Percentiles rank a stretch among this genome's conserved stretches.
Conservation (phyloP, 768 basidiomycete species). For the Termitomyces sp. region DNA sequence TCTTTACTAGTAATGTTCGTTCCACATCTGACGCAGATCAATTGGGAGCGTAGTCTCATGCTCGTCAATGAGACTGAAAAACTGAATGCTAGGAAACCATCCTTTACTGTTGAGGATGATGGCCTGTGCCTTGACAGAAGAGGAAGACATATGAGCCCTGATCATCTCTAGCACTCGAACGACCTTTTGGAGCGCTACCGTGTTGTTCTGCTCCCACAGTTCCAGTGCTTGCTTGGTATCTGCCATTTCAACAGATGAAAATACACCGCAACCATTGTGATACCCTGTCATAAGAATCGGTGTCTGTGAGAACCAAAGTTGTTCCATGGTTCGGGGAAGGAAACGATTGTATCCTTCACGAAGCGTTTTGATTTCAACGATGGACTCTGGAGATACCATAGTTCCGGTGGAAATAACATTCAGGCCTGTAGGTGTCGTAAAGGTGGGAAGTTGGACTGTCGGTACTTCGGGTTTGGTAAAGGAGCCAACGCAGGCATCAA, state of each 20-base stretch:
- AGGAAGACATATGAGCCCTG: slow-evolving; percentile 5
- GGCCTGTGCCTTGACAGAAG: slow-evolving; percentile 10
- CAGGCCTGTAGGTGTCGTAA: slow-evolving; percentile 8
- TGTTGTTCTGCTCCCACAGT: slow-evolving; percentile 12
- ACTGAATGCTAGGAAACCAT: background rate
- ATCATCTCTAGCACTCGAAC: slow-evolving; percentile 14
- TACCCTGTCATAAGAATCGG: slow-evolving; percentile 14
- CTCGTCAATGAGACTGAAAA: slow-evolving; percentile 10
- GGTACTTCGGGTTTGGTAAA: background rate
- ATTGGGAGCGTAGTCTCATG: slow-evolving; percentile 6
- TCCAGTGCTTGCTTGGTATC: slow-evolving; percentile 3
- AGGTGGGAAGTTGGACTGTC: background rate
- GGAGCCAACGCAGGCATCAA: slow-evolving; percentile 19
- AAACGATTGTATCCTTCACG: background rate
- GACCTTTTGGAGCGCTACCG: slow-evolving; percentile 8
- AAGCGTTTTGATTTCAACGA: slow-evolving; percentile 17
- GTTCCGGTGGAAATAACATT: slow-evolving; percentile 5
- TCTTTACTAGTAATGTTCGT: background rate
- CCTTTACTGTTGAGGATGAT: slow-evolving; percentile 2
- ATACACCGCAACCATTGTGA: slow-evolving; percentile 13
- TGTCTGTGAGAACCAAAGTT: slow-evolving; percentile 18
- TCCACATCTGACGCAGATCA: slow-evolving; percentile 9
- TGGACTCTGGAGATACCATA: slow-evolving; percentile 7
- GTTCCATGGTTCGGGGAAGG: slow-evolving; percentile 7
- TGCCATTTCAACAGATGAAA: slow-evolving; percentile 6